A percentile compares a stretch with the other conserved stretches of the same genome.
These are phyloP conservation scores for Ramaria sp. DNA, from an alignment of 768 basidiomycete species.

Conservation along the genomic window DNA sequence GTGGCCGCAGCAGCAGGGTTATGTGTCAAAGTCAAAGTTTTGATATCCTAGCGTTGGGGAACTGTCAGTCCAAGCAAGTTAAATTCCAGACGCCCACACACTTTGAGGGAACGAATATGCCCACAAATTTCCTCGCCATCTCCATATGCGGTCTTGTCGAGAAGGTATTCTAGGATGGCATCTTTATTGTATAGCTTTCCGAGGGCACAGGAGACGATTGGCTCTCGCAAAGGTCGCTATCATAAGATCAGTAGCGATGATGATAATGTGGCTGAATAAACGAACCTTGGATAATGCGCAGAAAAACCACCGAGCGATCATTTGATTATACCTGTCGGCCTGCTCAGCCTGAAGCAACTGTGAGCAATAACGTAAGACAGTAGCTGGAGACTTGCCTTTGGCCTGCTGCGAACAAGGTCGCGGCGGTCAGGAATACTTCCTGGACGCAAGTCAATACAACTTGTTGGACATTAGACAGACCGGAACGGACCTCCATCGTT, in stretches of 20 bases:
- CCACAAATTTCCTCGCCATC: slow-evolving; percentile 91
- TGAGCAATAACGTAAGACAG: slow-evolving; percentile 2
- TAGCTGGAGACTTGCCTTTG: slow-evolving; percentile 37
- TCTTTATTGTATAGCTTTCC: slow-evolving; percentile 98
- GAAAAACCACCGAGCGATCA: slow-evolving; percentile 80
- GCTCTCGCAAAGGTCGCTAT: slow-evolving; percentile 76
- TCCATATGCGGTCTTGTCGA: slow-evolving; percentile 75
- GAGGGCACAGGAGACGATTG: slow-evolving; percentile 82
- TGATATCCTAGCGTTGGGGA: slow-evolving; percentile 55
- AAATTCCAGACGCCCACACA: slow-evolving; percentile 23
- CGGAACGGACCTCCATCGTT: slow-evolving; percentile 51
- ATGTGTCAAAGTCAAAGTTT: slow-evolving; percentile 67
- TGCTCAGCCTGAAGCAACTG: slow-evolving; percentile 49
- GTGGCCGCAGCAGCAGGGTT: slow-evolving; percentile 47
- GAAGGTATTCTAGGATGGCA: slow-evolving; percentile 78
- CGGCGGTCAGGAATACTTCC: slow-evolving; percentile 80
- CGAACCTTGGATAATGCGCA: slow-evolving; percentile 91
- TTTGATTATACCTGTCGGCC: slow-evolving; percentile 85
- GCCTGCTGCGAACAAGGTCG: slow-evolving; percentile 62
- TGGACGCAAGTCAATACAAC: not conserved
- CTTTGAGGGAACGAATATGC: slow-evolving; percentile 84
- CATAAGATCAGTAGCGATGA: not conserved
- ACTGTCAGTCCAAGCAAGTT: not conserved
- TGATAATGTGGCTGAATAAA: slow-evolving; percentile 9
- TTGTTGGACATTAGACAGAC: too few species aligned